phyloP scores from a whole-genome alignment of 331 rosid genomes.

The Stylosanthes scabra region DNA sequence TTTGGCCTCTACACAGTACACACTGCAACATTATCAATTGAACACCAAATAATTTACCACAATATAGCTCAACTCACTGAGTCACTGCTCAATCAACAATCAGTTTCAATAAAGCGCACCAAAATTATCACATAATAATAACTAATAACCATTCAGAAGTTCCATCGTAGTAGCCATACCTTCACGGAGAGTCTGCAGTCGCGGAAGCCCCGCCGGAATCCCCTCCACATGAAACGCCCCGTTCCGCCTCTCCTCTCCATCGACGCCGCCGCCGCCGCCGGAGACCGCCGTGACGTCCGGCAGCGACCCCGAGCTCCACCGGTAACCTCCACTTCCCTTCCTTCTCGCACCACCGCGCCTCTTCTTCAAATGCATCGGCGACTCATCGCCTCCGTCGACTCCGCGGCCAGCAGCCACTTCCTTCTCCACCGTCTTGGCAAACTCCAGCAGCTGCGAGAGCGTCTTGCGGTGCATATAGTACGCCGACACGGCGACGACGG shows the following conservation, averaged over 20 bases:
- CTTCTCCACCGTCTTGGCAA: slow-evolving; percentile 82
- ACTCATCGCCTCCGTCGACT: slow-evolving; percentile 35
- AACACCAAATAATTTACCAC: slow-evolving; percentile 21
- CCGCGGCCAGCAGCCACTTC: slow-evolving; percentile 37
- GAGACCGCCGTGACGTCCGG: slow-evolving; percentile 81
- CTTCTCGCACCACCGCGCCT: slow-evolving; percentile 52
- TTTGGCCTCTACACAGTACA: background rate
- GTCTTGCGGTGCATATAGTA: slow-evolving; percentile 95
- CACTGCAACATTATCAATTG: slow-evolving; percentile 12
- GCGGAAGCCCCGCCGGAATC: slow-evolving; percentile 87
- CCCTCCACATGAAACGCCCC: slow-evolving; percentile 63
- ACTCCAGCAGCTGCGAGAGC: slow-evolving; percentile 83
- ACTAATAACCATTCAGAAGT: slow-evolving; percentile 27
- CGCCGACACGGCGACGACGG: slow-evolving; percentile 89
- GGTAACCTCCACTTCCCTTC: slow-evolving; percentile 48
- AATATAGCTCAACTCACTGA: slow-evolving; percentile 16
- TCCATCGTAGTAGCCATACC: slow-evolving; percentile 54
- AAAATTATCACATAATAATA: background rate
- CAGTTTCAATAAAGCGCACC: background rate
- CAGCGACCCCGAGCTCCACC: slow-evolving; percentile 68
- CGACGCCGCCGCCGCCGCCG: slow-evolving; percentile 55
- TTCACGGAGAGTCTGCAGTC: slow-evolving; percentile 87
- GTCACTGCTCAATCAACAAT: slow-evolving; percentile 1
- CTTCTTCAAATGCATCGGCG: slow-evolving; percentile 63
- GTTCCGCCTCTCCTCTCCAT: slow-evolving; percentile 64